phyloP scores from a whole-genome alignment of 208 protist species.

The Porcisia deanei region DNA sequence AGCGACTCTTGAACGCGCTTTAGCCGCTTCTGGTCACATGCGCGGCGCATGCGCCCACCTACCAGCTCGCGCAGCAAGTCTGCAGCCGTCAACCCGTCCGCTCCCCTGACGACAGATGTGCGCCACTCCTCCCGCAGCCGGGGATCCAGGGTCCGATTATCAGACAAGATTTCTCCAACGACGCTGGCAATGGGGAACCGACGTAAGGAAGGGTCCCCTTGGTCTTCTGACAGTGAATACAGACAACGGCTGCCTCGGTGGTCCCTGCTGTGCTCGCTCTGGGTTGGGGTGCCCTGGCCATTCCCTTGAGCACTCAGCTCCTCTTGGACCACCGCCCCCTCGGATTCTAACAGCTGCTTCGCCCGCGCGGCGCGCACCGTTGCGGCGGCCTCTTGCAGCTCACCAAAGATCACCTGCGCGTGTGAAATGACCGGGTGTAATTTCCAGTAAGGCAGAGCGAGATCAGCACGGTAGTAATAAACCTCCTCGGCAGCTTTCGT shows the following conservation, averaged over 20 bases:
- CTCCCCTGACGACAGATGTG: slow-evolving; percentile 10
- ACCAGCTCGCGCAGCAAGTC: slow-evolving; percentile 34
- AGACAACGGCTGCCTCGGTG: not conserved
- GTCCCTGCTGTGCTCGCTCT: not conserved
- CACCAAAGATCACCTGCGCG: slow-evolving; percentile 30
- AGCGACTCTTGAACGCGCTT: not conserved
- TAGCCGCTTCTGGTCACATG: slow-evolving; percentile 29
- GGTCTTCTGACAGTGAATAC: not conserved
- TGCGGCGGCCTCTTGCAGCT: slow-evolving; percentile 33
- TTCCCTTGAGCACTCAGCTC: not conserved
- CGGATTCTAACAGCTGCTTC: slow-evolving; percentile 17
- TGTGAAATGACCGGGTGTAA: slow-evolving; percentile 33
- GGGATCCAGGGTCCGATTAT: not conserved
- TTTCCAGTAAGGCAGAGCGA: slow-evolving; percentile 39
- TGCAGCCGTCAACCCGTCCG: slow-evolving; percentile 13
- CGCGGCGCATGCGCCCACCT: slow-evolving; percentile 35
- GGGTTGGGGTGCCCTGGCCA: not conserved
- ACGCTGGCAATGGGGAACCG: not conserved
- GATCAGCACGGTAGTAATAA: slow-evolving; percentile 33
- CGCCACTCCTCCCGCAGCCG: slow-evolving; percentile 26
- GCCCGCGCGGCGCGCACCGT: slow-evolving; percentile 33
- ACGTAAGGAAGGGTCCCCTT: not conserved
- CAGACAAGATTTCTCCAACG: not conserved
- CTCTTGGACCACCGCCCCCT: not conserved
- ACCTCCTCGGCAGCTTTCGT: slow-evolving; percentile 5